Percentiles rank a stretch among this genome's conserved stretches.
These are phyloP conservation scores for Saussurea involucrata DNA, from an alignment of 129 eudicot species.

Conservation along the genomic window DNA sequence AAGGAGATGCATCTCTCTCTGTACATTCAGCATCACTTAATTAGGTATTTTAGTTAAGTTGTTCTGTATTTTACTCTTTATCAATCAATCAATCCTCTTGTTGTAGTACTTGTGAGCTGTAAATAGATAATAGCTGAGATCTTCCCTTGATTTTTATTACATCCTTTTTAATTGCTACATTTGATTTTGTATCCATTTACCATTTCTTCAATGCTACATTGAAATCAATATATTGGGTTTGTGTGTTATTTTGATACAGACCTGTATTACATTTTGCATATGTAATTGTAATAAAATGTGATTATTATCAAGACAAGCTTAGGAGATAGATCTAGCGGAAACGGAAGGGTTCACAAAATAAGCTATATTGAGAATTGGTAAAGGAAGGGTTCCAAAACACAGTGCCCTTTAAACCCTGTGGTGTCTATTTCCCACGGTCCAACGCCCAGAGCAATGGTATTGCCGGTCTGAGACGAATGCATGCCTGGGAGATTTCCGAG, in stretches of 20 bases:
- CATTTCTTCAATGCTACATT: neutral
- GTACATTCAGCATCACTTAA: neutral
- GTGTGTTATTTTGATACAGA: neutral
- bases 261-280: neutral
- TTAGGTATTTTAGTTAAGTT: neutral
- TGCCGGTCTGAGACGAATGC: too few relatives aligned
- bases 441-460: too few relatives aligned
- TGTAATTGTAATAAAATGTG: too few relatives aligned
- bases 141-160: neutral
- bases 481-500: too few relatives aligned
- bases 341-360: too few relatives aligned
- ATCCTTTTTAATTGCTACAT: neutral
- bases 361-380: too few relatives aligned
- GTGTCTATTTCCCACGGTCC: too few relatives aligned
- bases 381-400: too few relatives aligned
- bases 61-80: neutral
- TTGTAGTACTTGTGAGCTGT: slow-evolving; percentile 36
- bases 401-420: too few relatives aligned
- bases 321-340: too few relatives aligned
- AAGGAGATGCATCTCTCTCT: slow-evolving; percentile 10
- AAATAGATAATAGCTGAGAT: slow-evolving; percentile 18
- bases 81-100: neutral
- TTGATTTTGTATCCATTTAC: neutral
- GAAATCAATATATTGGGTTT: neutral
- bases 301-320: too few relatives aligned